Evolutionary conservation across 805 yeast species (phyloP), one percentile per base, ranked within the genome.

Genomic region (Saccharomycopsis guyanensis): DNA sequence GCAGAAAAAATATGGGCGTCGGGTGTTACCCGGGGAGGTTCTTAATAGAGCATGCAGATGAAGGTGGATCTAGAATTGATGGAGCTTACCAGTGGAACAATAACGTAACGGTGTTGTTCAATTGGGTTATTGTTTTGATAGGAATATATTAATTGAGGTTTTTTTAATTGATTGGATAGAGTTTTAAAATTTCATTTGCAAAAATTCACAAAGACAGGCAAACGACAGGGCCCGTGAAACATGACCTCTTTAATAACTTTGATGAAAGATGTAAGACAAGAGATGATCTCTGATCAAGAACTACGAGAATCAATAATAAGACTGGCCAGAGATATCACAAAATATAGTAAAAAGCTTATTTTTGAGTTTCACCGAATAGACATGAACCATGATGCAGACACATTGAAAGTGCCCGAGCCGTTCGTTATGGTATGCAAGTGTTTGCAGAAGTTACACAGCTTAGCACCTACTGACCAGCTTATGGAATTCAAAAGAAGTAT

Each of bases 301-400:
- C 62, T 60, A 27, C 51, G 71, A 36, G 69, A 66, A 39, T 43
- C 48, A 20, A 57, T 67, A 15, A 68, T 68, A 18, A 57, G 65
- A 43, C 51, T 57, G 2, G 59, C 66, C 33, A 54, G 72, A 35
- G 72, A 68, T 41, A 57, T 68, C 44, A 68, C 68, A n/a, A 56
- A 64, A 4, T 54, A 55, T 40, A 65, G 71, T 45, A 68, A 68
- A 48, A 68, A 67, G 51, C 48, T 66, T 32, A 58, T 58, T 19
- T 58, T 58, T 39, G 59, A 57, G 13, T 47, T 59, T 20, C 62
- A 57, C 29, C 46, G 59, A 25, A 27, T 41, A 15, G 37, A 15
- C 10, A 33, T 33, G 8, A 33, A 15, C 6, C 10, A 33, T 59
- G 10, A 45, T 57, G 13, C 60, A 60, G 37, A 49, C 47, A 47